Evolutionary conservation across 2,329 filamentous ascomycete genomes (phyloP).

Genomic region (Colletotrichum nymphaeae): DNA sequence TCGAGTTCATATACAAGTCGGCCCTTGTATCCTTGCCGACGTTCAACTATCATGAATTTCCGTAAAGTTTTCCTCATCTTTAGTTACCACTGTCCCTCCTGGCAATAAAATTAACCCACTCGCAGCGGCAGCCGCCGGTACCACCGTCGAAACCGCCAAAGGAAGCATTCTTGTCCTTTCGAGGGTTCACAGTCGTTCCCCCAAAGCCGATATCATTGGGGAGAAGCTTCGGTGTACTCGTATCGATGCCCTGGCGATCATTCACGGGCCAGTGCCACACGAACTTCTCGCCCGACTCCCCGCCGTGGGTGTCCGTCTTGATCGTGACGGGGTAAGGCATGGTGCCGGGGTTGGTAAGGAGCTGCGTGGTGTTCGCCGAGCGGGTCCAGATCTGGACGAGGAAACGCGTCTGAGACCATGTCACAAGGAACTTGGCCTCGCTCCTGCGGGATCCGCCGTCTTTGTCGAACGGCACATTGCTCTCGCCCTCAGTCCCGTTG

Average conservation of each 20-base stretch:
- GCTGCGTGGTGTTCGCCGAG: slow-evolving; percentile 53
- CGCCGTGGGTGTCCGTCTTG: slow-evolving; percentile 72
- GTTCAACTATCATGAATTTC: not conserved
- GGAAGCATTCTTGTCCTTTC: slow-evolving; percentile 54
- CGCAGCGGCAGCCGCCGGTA: slow-evolving; percentile 70
- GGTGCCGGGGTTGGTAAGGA: slow-evolving; percentile 62
- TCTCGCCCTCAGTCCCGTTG: slow-evolving; percentile 54
- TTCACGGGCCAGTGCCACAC: slow-evolving; percentile 65
- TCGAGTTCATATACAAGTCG: slow-evolving; percentile 18
- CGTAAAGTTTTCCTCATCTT: not conserved
- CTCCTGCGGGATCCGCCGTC: slow-evolving; percentile 65
- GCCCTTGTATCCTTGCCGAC: not conserved
- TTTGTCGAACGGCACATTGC: slow-evolving; percentile 58
- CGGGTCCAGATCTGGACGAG: slow-evolving; percentile 76
- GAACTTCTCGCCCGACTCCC: slow-evolving; percentile 62
- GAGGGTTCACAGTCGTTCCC: slow-evolving; percentile 65
- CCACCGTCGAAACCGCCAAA: slow-evolving; percentile 73
- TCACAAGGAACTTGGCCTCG: slow-evolving; percentile 67
- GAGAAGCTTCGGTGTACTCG: slow-evolving; percentile 56
- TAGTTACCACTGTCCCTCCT: slow-evolving; percentile 15
- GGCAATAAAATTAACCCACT: slow-evolving; percentile 67
- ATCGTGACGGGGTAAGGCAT: slow-evolving; percentile 74
- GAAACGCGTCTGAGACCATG: slow-evolving; percentile 70
- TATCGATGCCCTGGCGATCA: slow-evolving; percentile 56
- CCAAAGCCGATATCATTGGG: slow-evolving; percentile 61